Base-by-base conservation (phyloP, 176 grass and related monocot genomes). In the maize (Zea mays) region DNA sequence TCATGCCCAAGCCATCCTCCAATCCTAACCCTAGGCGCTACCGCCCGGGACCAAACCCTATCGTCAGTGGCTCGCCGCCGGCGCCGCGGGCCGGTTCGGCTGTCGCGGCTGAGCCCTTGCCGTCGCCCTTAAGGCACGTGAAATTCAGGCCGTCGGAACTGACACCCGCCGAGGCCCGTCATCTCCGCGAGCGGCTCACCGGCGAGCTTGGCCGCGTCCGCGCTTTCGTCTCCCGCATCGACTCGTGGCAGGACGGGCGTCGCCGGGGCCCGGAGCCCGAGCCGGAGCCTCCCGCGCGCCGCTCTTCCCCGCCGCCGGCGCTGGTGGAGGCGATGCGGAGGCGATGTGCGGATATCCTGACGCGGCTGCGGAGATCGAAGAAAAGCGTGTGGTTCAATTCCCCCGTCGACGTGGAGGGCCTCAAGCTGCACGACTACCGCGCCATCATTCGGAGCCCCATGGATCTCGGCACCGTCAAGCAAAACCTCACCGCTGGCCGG, bases 381-480 rank as follows among this genome's bases (percentile, higher is more conserved):
- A 86, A 84, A 13, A 81, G 88, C 68, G 67, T 82, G 3, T 97
- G 94, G 94, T 97, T 97, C 73, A 93, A 94, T 52, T 7, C 76
- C 19, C 94, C 94, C 1, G 94, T 97, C 12, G 94, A 97, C 59
- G 91, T 85, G 3, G 84, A 84, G 43, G 80, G 62, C 10, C 84
- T 97, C 82, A 84, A 84, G 55, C 87, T 97, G 33, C 87, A 97
- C 72, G 94, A 97, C 72, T 97, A 97, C 81, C 73, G 48, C 52
- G 84, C 86, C 76, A 88, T 97, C 79, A 91, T 97, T 33, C 79
- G 93, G 46, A 84, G 67, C 37, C 94, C 94, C 21, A 97, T 97
- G 94, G 94, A 97, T 80, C 88, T 97, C 64, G 94, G 94, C 19
- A 92, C 94, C 38, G 94, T 94, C n/a, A 94, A 91, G 75, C 79